Base-by-base conservation (phyloP, 2,329 filamentous ascomycete genomes). In the Fusarium humuli region DNA sequence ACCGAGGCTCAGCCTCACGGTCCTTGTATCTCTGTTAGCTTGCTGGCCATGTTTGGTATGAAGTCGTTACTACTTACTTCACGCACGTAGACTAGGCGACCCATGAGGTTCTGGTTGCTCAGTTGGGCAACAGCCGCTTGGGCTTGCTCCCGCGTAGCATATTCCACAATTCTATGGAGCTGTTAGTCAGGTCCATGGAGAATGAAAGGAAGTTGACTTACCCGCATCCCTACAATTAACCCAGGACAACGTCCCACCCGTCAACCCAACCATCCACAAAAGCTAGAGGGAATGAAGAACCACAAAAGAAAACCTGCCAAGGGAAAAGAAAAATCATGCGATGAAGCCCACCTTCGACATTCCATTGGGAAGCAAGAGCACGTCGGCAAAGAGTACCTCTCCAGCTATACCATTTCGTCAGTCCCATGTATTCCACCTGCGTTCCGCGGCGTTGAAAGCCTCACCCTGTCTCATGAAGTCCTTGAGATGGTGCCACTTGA, bases 291-390 rank as follows among this genome's bases (percentile, higher is more conserved):
- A 86, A 90, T 84, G 87, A 87, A 72, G 53, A 90, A 73, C 78
- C 76, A 91, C 90, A 92, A 84, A 92, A 87, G 89, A 87, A 89
- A 90, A 89, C 92, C 93, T 93, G 90, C 91, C 92, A 91, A 83
- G 61, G 61, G 53, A 65, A 66, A 73, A 89, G 88, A 89, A 88
- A 72, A 89, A 90, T 92, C 92, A 94, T 88, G 86, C 90, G 87
- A 92, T 92, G 88, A 91, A 90, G 94, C 93, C 94, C 94, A 98
- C 95, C 95, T 99, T 99, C 93, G 95, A 98, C 96, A 99, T 99
- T 94, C 96, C 96, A 89, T 99, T 99, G 80, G 96, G 96, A 91
- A 99, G 94, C 84, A 97, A 88, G 85, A 99, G 91, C 81, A 99
- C 96, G 89, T 99, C 96, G 87, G 96, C 96, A 86, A 97, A 99